A percentile compares a stretch with the other conserved stretches of the same genome.
phyloP scores from a whole-genome alignment of 1,284 basidiomycete species.

The Earliella scabrosa region DNA sequence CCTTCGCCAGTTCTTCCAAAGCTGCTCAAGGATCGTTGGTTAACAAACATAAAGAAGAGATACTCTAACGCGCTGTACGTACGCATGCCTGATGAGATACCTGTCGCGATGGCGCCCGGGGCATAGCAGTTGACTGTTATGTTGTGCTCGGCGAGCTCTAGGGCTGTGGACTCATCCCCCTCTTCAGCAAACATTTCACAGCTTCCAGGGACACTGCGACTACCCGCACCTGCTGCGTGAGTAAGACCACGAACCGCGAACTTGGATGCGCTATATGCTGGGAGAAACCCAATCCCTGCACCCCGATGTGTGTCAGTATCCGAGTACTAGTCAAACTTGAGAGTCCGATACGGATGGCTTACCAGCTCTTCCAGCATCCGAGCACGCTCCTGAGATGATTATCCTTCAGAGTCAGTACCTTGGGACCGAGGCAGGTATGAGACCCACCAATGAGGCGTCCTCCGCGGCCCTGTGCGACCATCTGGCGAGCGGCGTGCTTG shows the following conservation, averaged over 20 bases:
- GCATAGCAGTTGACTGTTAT: conserved; percentile 10
- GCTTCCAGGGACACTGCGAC: not conserved
- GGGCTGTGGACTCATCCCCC: not conserved
- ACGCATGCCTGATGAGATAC: not conserved
- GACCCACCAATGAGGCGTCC: not conserved
- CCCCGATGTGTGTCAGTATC: too few species aligned
- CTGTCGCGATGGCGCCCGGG: not conserved
- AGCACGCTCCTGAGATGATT: not conserved
- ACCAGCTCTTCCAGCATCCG: not conserved
- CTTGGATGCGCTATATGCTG: not conserved
- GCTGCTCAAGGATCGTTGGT: too few species aligned
- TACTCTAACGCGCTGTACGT: not conserved
- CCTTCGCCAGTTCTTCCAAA: not conserved
- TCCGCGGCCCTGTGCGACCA: conserved; percentile 29
- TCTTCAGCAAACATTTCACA: not conserved
- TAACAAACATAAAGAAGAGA: not conserved
- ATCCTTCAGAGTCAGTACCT: not conserved
- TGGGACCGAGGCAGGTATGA: not conserved
- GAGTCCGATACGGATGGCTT: not conserved
- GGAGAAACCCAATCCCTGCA: not conserved
- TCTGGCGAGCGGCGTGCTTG: conserved; percentile 33
- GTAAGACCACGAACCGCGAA: not conserved
- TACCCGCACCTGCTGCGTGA: not conserved
- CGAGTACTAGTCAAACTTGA: too few species aligned
- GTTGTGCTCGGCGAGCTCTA: not conserved